phyloP scores from a whole-genome alignment of 2,329 filamentous ascomycete genomes.

The Fusarium marasasianum region DNA sequence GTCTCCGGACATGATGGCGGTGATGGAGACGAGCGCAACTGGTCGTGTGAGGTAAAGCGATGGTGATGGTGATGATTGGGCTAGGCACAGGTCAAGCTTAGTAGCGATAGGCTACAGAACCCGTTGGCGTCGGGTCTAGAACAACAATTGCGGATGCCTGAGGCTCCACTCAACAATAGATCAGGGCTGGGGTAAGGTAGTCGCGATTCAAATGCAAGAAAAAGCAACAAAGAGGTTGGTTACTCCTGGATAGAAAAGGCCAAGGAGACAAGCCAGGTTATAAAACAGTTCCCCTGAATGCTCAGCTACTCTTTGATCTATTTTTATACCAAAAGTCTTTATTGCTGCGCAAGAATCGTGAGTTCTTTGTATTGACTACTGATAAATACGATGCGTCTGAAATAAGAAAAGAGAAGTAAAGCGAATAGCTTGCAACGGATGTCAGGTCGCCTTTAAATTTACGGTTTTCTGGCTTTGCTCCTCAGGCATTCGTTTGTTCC shows the following conservation, averaged over 20 bases:
- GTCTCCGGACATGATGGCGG: slow-evolving; percentile 58
- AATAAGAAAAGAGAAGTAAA: background rate
- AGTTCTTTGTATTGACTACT: background rate
- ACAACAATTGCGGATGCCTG: slow-evolving; percentile 6
- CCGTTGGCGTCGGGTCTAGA: background rate
- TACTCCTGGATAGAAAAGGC: background rate
- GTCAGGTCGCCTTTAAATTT: background rate
- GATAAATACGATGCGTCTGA: background rate
- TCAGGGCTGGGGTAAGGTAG: background rate
- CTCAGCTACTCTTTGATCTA: background rate
- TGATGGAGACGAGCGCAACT: slow-evolving; percentile 22
- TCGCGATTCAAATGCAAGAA: background rate
- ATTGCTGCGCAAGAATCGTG: background rate
- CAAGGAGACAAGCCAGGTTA: background rate
- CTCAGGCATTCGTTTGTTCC: background rate
- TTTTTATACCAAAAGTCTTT: background rate
- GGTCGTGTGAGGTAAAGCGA: slow-evolving; percentile 13
- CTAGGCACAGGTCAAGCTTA: slow-evolving; percentile 13
- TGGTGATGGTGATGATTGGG: slow-evolving; percentile 18
- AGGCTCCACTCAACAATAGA: slow-evolving; percentile 11
- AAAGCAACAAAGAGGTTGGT: background rate
- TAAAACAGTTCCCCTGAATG: background rate
- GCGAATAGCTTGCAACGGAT: no score
- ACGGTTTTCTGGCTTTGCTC: background rate
- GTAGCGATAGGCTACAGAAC: slow-evolving; percentile 5